Conservation (phyloP, 164 flowering plant species). For the Chimonanthus salicifolius region DNA sequence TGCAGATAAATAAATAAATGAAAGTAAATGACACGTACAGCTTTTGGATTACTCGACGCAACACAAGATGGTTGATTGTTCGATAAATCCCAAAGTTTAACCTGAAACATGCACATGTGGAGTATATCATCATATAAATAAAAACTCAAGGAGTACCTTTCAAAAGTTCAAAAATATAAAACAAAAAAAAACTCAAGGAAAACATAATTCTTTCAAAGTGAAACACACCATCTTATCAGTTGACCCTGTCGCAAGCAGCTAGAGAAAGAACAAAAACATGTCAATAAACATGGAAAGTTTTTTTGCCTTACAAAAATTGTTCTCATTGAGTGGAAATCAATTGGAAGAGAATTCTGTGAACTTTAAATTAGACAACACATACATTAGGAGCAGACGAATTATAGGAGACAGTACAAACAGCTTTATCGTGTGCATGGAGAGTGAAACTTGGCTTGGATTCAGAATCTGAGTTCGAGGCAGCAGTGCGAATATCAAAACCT, state of each 20-base stretch:
- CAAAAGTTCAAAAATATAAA: too few species aligned
- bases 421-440: conserved; percentile 93
- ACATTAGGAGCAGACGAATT: conserved; percentile 67
- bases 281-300: not conserved
- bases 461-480: conserved; percentile 44
- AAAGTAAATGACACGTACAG: conserved; percentile 38
- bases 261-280: conserved; percentile 13
- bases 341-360: not conserved
- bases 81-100: conserved; percentile 86
- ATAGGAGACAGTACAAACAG: conserved; percentile 68
- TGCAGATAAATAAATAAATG: not conserved
- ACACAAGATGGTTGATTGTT: conserved; percentile 76
- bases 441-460: conserved; percentile 61
- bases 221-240: conserved; percentile 70
- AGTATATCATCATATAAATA: too few species aligned
- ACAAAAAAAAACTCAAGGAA: not conserved
- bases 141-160: too few species aligned
- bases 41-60: conserved; percentile 69
- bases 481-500: conserved; percentile 76
- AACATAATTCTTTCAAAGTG: not conserved
- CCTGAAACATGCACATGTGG: conserved; percentile 31
- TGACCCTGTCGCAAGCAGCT: conserved; percentile 93
- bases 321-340: not conserved
- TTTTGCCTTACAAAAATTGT: not conserved
- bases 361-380: conserved; percentile 9